Evolutionary conservation across 768 basidiomycete genomes (phyloP).

Genomic region (Roridomyces roridus): DNA sequence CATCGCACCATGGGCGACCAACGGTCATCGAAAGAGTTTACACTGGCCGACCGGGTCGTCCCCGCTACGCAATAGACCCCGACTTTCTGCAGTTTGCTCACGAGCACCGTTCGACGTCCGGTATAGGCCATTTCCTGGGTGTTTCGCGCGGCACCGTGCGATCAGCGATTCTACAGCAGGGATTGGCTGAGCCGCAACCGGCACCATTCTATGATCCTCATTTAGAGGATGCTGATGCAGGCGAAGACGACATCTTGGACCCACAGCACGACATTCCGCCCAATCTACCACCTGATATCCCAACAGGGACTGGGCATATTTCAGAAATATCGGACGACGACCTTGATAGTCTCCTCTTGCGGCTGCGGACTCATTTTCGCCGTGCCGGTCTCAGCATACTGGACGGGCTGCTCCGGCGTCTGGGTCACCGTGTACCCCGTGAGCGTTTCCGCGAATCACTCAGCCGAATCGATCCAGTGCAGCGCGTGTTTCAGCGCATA

Average conservation of each 20-base stretch:
- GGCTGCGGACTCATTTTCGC: slow-evolving; percentile 10
- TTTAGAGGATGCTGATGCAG: background rate
- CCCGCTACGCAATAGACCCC: background rate
- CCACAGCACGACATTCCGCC: background rate
- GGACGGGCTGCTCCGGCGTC: slow-evolving; percentile 23
- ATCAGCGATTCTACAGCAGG: slow-evolving; percentile 9
- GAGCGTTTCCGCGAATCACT: slow-evolving; percentile 18
- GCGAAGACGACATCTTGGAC: background rate
- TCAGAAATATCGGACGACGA: background rate
- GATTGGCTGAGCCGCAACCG: slow-evolving; percentile 15
- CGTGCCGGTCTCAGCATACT: slow-evolving; percentile 23
- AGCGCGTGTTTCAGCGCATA: slow-evolving; percentile 17
- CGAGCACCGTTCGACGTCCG: background rate
- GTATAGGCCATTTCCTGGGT: background rate
- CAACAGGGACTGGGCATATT: background rate
- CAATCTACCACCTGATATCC: background rate
- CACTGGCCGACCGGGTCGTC: background rate
- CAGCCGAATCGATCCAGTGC: slow-evolving; percentile 18
- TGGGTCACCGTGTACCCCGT: slow-evolving; percentile 9
- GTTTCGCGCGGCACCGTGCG: slow-evolving; percentile 1
- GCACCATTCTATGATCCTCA: background rate
- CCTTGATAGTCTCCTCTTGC: slow-evolving; percentile 17
- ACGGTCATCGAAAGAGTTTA: background rate
- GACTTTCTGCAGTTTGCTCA: background rate
- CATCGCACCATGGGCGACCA: background rate